Percentiles rank a stretch among this genome's conserved stretches.
Evolutionary conservation across 2,329 filamentous ascomycete species (phyloP).

Genomic region (Xylaria arbuscula): DNA sequence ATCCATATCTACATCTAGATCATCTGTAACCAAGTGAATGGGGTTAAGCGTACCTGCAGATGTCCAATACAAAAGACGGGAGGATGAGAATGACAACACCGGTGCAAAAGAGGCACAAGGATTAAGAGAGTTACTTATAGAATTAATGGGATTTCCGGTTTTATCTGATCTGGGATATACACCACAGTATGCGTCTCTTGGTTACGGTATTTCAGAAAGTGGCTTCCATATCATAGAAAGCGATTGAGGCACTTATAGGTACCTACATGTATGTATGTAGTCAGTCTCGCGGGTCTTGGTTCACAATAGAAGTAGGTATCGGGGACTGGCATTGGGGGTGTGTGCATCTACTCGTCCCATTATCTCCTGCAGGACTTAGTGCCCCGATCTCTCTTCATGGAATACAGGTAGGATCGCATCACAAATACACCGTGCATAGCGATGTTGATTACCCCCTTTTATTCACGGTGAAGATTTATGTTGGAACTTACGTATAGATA

Average conservation of each 20-base stretch:
- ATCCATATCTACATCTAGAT: conserved; percentile 1
- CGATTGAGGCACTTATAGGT: neutral
- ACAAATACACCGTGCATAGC: conserved; percentile 3
- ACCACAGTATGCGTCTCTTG: too few species aligned
- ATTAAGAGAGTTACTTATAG: neutral
- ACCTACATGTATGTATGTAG: neutral
- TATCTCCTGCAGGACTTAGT: conserved; percentile 22
- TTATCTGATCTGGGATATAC: too few species aligned
- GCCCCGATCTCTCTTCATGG: conserved; percentile 8
- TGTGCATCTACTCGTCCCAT: conserved; percentile 27
- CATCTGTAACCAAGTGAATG: conserved; percentile 7
- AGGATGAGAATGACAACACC: too few species aligned
- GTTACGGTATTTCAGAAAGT: too few species aligned
- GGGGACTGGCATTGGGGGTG: neutral
- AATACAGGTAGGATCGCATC: conserved; percentile 3
- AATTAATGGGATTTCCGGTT: neutral
- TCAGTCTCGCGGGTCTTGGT: conserved; percentile 2
- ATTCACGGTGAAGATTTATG: neutral
- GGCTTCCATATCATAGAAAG: neutral
- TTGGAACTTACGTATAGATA: neutral
- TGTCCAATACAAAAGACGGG: neutral
- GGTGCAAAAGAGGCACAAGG: neutral
- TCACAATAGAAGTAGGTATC: conserved; percentile 7
- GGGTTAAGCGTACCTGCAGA: conserved; percentile 6
- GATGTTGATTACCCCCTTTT: neutral